phyloP scores from a whole-genome alignment of 2,329 filamentous ascomycete genomes.

The Sporothrix inflata region DNA sequence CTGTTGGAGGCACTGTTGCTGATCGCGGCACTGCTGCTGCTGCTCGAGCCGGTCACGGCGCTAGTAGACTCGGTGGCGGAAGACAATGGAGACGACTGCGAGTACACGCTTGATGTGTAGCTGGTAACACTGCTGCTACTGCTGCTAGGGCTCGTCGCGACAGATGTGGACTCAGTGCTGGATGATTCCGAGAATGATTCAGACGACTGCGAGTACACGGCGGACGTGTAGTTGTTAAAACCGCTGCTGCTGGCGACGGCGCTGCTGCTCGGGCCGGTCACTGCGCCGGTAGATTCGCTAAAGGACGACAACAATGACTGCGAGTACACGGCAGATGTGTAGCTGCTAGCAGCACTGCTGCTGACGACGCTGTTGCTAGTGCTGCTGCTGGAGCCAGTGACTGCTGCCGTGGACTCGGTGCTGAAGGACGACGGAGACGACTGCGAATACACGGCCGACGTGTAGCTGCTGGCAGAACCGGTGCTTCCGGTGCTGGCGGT shows the following conservation, averaged over 20 bases:
- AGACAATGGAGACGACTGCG: neutral
- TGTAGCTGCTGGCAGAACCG: no score
- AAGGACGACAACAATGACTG: neutral
- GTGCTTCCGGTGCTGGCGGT: no score
- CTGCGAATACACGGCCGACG: neutral
- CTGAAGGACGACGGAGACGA: neutral
- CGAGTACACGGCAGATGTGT: neutral
- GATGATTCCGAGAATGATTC: neutral
- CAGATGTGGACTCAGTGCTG: neutral
- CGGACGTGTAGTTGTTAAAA: neutral
- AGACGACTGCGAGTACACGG: neutral
- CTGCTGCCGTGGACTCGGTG: neutral
- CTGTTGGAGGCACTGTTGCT: neutral
- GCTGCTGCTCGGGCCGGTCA: neutral
- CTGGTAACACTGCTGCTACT: neutral
- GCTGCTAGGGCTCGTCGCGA: neutral
- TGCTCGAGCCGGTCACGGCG: neutral
- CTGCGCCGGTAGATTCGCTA: neutral
- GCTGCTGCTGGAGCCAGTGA: constrained; percentile 6
- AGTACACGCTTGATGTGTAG: neutral
- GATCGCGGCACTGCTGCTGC: neutral
- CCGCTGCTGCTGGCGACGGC: neutral
- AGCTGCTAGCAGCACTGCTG: neutral
- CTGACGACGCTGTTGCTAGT: neutral
- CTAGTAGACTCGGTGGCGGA: neutral